These are phyloP conservation scores for Tetrahymena elliotti DNA, from an alignment of 73 alveolate species.

Conservation along the genomic window DNA sequence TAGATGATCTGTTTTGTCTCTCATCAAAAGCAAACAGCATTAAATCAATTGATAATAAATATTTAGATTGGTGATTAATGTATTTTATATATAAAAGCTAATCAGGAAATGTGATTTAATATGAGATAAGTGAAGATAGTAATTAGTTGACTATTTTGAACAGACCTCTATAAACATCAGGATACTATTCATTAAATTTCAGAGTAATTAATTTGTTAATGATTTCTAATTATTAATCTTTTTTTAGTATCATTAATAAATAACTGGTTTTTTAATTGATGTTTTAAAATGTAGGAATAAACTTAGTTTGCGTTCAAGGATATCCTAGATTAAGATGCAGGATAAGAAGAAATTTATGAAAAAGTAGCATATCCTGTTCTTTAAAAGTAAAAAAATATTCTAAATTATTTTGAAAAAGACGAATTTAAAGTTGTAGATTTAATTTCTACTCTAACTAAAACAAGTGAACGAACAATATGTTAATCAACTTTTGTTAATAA, in stretches of 20 bases:
- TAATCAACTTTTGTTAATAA: background rate
- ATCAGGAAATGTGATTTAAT: background rate
- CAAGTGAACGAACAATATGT: background rate
- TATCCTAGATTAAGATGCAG: conserved; percentile 74
- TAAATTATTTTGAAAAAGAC: background rate
- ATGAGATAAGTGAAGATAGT: background rate
- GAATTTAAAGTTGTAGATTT: background rate
- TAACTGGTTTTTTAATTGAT: background rate
- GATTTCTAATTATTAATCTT: background rate
- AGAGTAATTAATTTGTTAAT: background rate
- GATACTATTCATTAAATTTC: background rate
- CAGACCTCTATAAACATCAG: background rate
- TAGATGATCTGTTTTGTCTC: background rate
- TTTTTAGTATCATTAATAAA: background rate
- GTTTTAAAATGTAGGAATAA: conserved; percentile 35
- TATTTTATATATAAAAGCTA: background rate
- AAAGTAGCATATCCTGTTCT: conserved; percentile 67
- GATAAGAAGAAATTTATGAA: conserved; percentile 77
- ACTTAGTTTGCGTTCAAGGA: conserved; percentile 77
- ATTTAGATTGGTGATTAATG: too few species aligned
- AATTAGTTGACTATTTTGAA: background rate
- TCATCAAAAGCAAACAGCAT: background rate
- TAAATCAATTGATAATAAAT: too few species aligned
- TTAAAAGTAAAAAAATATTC: conserved; percentile 17
- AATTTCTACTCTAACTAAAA: background rate